A percentile compares a stretch with the other conserved stretches of the same genome.
Evolutionary conservation across 768 basidiomycete species (phyloP).

Genomic region (Amanita thiersii): DNA sequence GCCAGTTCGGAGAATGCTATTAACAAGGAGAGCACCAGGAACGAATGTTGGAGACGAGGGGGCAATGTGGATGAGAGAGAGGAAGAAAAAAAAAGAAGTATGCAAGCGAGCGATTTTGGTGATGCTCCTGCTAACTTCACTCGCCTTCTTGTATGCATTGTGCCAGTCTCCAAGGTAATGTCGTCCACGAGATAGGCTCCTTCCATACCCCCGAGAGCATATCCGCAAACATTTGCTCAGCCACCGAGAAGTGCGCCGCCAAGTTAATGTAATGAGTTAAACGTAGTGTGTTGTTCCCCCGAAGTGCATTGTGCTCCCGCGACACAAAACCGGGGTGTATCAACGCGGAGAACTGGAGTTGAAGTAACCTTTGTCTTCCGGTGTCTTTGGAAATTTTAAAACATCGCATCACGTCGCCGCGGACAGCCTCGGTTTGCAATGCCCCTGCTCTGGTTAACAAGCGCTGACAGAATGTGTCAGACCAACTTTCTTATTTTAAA

Average conservation of each 20-base stretch:
- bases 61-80: slow-evolving; percentile 7
- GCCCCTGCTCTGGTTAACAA: slow-evolving; percentile 5
- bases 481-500: slow-evolving; percentile 4
- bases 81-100: slow-evolving; percentile 6
- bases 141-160: background rate
- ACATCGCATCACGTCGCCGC: too few species aligned
- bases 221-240: too few species aligned
- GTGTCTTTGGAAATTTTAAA: background rate
- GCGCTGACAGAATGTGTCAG: slow-evolving; percentile 9
- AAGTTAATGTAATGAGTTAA: too few species aligned
- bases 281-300: too few species aligned
- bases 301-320: too few species aligned
- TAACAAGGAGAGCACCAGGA: background rate
- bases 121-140: background rate
- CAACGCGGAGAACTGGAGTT: too few species aligned
- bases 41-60: slow-evolving; percentile 4
- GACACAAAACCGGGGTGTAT: too few species aligned
- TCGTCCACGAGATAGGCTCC: too few species aligned
- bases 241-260: too few species aligned
- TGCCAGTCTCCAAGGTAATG: too few species aligned
- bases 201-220: too few species aligned
- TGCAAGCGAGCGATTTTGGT: slow-evolving; percentile 2
- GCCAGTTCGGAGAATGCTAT: slow-evolving; percentile 4
- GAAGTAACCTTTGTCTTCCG: background rate
- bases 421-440: too few species aligned